phyloP scores from a whole-genome alignment of 192 early-diverging fungal genomes.

The Entomortierella lignicola region DNA sequence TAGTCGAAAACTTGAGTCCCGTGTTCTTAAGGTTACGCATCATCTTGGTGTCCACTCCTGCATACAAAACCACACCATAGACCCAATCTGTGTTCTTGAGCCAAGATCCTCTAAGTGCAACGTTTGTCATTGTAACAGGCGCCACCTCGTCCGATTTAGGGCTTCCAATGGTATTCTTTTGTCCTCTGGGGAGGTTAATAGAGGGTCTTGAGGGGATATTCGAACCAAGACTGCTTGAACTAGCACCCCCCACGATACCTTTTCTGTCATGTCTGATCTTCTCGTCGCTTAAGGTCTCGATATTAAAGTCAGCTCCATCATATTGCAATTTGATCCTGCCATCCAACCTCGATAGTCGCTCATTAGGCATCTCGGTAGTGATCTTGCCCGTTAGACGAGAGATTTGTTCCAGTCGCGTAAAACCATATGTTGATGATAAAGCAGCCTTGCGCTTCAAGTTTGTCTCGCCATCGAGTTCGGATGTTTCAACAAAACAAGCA shows the following conservation, averaged over 20 bases:
- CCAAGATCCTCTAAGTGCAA: slow-evolving; percentile 90
- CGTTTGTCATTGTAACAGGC: slow-evolving; percentile 88
- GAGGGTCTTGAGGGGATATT: not conserved
- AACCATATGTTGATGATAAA: slow-evolving; percentile 77
- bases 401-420: slow-evolving; percentile 77
- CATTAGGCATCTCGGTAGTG: slow-evolving; percentile 94
- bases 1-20: slow-evolving; percentile 75
- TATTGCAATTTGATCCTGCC: slow-evolving; percentile 63
- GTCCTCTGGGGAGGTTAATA: slow-evolving; percentile 24
- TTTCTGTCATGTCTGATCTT: not conserved
- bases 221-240: slow-evolving; percentile 26
- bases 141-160: slow-evolving; percentile 69
- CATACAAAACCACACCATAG: slow-evolving; percentile 90
- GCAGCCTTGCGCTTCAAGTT: slow-evolving; percentile 96
- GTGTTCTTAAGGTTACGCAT: slow-evolving; percentile 87
- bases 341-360: slow-evolving; percentile 92
- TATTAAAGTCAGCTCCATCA: slow-evolving; percentile 21
- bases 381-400: slow-evolving; percentile 73
- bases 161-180: slow-evolving; percentile 8
- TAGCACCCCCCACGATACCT: not conserved
- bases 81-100: slow-evolving; percentile 96
- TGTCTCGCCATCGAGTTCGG: slow-evolving; percentile 96
- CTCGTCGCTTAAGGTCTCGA: slow-evolving; percentile 21
- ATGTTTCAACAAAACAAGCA: slow-evolving; percentile 95
- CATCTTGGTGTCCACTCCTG: slow-evolving; percentile 96